Evolutionary conservation across 257 asterid genomes (phyloP), one percentile per base, ranked within the genome.

Genomic region (Oldenlandia corymbosa): DNA sequence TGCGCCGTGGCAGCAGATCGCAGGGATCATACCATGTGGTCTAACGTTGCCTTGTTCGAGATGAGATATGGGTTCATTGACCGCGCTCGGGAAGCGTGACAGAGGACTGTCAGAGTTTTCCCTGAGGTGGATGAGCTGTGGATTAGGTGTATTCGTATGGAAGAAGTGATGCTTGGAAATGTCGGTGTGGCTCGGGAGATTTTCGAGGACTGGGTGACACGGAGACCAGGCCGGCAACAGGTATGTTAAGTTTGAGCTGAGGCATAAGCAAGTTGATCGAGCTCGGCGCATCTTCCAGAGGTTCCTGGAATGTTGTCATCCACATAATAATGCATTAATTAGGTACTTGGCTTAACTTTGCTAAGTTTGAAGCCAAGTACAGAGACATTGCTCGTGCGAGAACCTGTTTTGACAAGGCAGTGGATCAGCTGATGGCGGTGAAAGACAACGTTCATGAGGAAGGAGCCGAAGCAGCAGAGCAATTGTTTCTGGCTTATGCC

Each of bases 111-210:
- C 3, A 72, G 76, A 4, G 46, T 82, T 71, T 88, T 79, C n/a
- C 97, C 97, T 13, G 76, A 94, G 47, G 86, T 91, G 60, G 97
- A 90, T 72, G 94, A 88, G 68, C 31, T 91, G 43, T 91, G 97
- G 97, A 84, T 81, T 60, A 85, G 88, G 80, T 90, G 85, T 34
- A 84, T 90, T 50, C 96, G 88, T 42, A 91, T 88, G 97, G 97
- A 91, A 64, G 96, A 88, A n/a, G n/a, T n/a, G 81, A 76, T 88
- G 71, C 42, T 88, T 2, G 88, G 87, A 28, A 85, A 91, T 78
- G 91, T 86, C 16, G 95, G 88, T 5, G 96, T 84, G 0, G 95
- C 96, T 0, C 71, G 97, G 56, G 89, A 82, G 66, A 77, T 88
- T 28, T 88, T 81, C 13, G 96, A 91, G 76, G 59, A 95, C 62